Percentiles rank a stretch among this genome's conserved stretches.
Conservation (phyloP, 139 green algal species). For the Trebouxia sp. region DNA sequence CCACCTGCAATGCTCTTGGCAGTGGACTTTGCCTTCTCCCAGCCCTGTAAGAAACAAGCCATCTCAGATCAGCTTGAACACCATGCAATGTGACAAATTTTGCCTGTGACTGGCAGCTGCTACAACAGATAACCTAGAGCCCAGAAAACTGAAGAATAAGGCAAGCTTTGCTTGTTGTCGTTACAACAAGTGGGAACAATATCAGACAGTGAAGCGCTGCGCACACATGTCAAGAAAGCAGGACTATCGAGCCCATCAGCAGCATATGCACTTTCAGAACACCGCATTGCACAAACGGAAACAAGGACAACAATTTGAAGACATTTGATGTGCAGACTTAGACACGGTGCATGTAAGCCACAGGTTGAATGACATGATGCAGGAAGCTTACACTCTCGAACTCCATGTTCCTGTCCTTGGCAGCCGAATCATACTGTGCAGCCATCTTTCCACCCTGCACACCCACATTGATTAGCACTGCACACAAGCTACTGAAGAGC, state of each 20-base stretch:
- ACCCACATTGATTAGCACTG: neutral
- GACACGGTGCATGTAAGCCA: no score
- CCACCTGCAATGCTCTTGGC: neutral
- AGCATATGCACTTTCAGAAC: neutral
- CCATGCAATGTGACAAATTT: neutral
- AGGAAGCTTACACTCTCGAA: slow-evolving; percentile 21
- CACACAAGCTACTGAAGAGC: neutral
- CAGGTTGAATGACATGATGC: no score
- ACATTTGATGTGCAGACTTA: neutral
- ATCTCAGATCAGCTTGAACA: neutral
- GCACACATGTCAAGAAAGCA: neutral
- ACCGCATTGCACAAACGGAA: neutral
- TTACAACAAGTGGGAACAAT: no score
- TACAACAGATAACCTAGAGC: no score
- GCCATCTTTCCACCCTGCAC: slow-evolving; percentile 35
- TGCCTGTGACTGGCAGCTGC: no score
- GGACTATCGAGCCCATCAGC: neutral
- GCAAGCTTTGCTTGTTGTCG: no score
- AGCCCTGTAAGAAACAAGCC: neutral
- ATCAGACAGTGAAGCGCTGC: no score
- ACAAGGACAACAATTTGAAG: neutral
- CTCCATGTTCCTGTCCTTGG: slow-evolving; percentile 26
- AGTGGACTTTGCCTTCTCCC: slow-evolving; percentile 14
- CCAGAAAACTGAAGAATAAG: no score
- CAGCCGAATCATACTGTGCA: slow-evolving; percentile 29